These are phyloP conservation scores for Odontarrhena argentea DNA, from an alignment of 345 rosid species.

Conservation along the genomic window DNA sequence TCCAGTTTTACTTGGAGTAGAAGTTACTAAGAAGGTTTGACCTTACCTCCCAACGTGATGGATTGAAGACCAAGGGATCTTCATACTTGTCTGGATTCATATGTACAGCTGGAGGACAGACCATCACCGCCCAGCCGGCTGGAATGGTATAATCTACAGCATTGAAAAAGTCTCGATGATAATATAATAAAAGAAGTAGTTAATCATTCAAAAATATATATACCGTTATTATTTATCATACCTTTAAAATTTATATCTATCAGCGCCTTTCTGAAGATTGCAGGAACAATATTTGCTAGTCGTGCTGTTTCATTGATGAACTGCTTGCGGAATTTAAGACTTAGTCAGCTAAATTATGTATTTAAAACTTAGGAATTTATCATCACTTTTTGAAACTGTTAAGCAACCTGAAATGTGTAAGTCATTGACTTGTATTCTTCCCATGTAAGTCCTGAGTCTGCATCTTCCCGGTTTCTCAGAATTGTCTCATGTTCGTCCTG, in stretches of 20 bases:
- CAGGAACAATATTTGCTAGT: constrained; percentile 93
- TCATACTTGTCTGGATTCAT: constrained; percentile 71
- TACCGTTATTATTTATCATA: constrained; percentile 29
- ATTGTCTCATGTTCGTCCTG: constrained; percentile 92
- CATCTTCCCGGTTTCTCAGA: constrained; percentile 55
- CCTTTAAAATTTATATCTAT: constrained; percentile 74
- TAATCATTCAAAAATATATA: constrained; percentile 18
- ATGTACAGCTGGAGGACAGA: constrained; percentile 97
- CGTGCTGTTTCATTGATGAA: constrained; percentile 90
- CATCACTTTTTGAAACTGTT: constrained; percentile 12
- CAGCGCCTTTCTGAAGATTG: constrained; percentile 84
- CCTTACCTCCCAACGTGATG: constrained; percentile 95
- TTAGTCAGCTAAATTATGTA: constrained; percentile 20
- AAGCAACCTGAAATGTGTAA: constrained; percentile 82
- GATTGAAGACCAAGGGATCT: constrained; percentile 82
- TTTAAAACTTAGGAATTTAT: constrained; percentile 14
- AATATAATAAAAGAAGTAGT: constrained; percentile 5
- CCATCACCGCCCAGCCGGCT: constrained; percentile 97
- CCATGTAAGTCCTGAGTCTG: constrained; percentile 78
- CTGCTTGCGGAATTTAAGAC: constrained; percentile 50
- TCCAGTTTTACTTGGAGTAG: constrained; percentile 26
- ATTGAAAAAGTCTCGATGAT: constrained; percentile 33
- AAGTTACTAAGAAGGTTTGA: constrained; percentile 29
- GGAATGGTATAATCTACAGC: constrained; percentile 84
- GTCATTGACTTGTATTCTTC: constrained; percentile 95